A percentile compares a stretch with the other conserved stretches of the same genome.
phyloP scores from a whole-genome alignment of 805 yeast genomes.

The Candida ponderosae region DNA sequence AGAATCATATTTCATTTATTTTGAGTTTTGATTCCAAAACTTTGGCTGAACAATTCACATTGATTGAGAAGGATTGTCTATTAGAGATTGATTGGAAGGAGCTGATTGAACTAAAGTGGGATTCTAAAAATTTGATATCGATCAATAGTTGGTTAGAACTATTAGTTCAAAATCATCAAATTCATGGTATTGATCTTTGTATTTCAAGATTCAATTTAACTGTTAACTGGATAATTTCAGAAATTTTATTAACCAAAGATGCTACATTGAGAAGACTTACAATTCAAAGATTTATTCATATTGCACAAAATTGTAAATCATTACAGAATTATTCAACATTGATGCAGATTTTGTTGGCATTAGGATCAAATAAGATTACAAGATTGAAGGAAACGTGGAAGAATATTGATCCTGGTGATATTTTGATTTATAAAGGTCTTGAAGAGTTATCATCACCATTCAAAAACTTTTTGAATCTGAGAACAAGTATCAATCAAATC shows the following conservation, averaged over 20 bases:
- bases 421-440: conserved; percentile 55
- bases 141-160: conserved; percentile 80
- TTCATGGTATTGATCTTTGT: conserved; percentile 75
- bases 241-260: conserved; percentile 62
- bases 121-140: conserved; percentile 48
- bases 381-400: conserved; percentile 68
- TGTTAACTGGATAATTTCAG: conserved; percentile 90
- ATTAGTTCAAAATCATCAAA: conserved; percentile 45
- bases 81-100: conserved; percentile 91
- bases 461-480: conserved; percentile 60
- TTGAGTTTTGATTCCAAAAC: conserved; percentile 60
- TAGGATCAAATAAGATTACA: conserved; percentile 58
- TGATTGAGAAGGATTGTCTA: conserved; percentile 78
- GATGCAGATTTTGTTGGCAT: conserved; percentile 80
- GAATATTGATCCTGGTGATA: conserved; percentile 62
- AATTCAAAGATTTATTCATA: conserved; percentile 79
- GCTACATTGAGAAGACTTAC: conserved; percentile 55
- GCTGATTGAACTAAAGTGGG: conserved; percentile 70
- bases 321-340: conserved; percentile 81
- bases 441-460: conserved; percentile 69
- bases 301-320: conserved; percentile 66
- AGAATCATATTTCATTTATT: conserved; percentile 74
- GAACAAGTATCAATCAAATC: conserved; percentile 54
- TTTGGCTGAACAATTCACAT: conserved; percentile 75
- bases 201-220: conserved; percentile 81